These are phyloP conservation scores for Nicotiana sylvestris DNA, from an alignment of 257 asterid genomes.

Conservation along the genomic window DNA sequence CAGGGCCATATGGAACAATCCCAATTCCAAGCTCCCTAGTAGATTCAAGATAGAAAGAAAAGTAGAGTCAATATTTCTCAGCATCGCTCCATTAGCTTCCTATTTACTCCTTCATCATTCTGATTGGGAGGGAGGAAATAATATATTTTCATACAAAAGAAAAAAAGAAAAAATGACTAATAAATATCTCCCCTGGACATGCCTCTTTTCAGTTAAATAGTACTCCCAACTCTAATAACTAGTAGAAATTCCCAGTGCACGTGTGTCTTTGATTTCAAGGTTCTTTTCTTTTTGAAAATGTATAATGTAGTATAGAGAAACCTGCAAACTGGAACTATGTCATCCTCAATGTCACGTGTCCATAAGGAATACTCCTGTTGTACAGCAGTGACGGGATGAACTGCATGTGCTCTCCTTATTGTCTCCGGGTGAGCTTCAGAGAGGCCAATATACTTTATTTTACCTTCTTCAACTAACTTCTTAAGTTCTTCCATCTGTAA, in stretches of 20 bases:
- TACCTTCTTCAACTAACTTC: conserved; percentile 54
- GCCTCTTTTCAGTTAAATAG: background rate
- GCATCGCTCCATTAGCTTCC: background rate
- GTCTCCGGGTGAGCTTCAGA: conserved; percentile 64
- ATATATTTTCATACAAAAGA: background rate
- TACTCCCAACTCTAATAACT: background rate
- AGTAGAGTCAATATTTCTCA: background rate
- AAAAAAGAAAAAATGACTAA: background rate
- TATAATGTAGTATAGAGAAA: conserved; percentile 8
- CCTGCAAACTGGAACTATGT: conserved; percentile 55
- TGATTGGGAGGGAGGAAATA: background rate
- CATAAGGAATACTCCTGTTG: conserved; percentile 66
- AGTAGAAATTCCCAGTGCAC: background rate
- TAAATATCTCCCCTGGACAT: background rate
- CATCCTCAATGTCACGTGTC: conserved; percentile 57
- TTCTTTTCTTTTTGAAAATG: background rate
- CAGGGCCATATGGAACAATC: conserved; percentile 56
- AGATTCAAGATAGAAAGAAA: background rate
- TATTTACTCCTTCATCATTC: background rate
- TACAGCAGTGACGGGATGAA: conserved; percentile 57
- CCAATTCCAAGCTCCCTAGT: conserved; percentile 63
- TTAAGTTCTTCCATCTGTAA: conserved; percentile 54
- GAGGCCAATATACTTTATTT: conserved; percentile 56
- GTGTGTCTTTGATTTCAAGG: background rate
- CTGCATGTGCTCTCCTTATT: conserved; percentile 56